These are phyloP conservation scores for Inga oerstediana DNA, from an alignment of 306 rosid species.

Conservation along the genomic window DNA sequence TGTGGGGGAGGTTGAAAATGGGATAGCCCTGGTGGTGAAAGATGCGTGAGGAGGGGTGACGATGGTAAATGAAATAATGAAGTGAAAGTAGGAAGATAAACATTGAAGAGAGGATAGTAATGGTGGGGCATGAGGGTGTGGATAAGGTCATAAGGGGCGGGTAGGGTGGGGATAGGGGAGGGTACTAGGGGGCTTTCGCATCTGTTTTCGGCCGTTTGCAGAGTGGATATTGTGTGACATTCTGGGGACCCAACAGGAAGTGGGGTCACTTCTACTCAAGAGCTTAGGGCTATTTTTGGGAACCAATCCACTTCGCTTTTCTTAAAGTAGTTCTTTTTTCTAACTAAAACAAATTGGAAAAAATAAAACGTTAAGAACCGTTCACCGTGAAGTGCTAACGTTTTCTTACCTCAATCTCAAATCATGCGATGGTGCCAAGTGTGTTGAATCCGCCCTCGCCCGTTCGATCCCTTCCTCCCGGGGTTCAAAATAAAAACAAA, in stretches of 20 bases:
- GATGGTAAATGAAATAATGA: background rate
- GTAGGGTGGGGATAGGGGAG: background rate
- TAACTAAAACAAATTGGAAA: background rate
- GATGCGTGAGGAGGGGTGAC: background rate
- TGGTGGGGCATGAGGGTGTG: background rate
- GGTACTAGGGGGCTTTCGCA: conserved; percentile 2
- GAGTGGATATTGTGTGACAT: background rate
- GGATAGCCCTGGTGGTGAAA: background rate
- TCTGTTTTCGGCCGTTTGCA: background rate
- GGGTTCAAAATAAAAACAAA: background rate
- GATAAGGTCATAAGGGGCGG: background rate
- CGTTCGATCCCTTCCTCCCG: conserved; percentile 17
- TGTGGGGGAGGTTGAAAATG: conserved; percentile 25
- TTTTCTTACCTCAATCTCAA: background rate
- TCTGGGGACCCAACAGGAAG: background rate
- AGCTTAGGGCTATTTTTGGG: conserved; percentile 5
- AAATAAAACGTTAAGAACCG: background rate
- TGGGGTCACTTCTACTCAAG: background rate
- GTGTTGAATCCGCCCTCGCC: background rate
- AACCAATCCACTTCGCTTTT: background rate
- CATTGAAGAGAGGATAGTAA: background rate
- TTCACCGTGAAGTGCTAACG: background rate
- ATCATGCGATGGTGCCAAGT: conserved; percentile 25
- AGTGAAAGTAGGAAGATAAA: background rate
- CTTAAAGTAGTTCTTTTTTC: background rate